These are phyloP conservation scores for Dendrobium officinale DNA, from an alignment of 106 monocot genomes.

Conservation along the genomic window DNA sequence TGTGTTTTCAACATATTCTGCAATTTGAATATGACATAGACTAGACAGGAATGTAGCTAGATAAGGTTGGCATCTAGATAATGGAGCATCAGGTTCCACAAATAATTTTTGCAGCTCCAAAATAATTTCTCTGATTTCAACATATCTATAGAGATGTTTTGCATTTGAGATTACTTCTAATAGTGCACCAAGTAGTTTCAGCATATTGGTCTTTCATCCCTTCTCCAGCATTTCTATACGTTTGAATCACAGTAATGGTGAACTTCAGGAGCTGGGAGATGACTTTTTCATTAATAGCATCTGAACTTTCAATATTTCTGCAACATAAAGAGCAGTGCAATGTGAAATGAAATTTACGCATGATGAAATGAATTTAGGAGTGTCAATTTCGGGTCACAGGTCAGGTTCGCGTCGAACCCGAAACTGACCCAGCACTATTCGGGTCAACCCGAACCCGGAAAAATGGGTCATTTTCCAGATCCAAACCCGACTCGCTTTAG, in stretches of 20 bases:
- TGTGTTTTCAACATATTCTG: constrained; percentile 35
- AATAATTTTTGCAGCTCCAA: constrained; percentile 51
- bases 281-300: constrained; percentile 33
- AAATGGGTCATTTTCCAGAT: too few relatives aligned
- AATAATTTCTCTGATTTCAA: constrained; percentile 45
- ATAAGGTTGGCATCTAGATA: constrained; percentile 47
- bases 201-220: constrained; percentile 26
- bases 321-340: constrained; percentile 7
- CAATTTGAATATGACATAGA: constrained; percentile 56
- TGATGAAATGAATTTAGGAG: not conserved
- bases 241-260: constrained; percentile 38
- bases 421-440: too few relatives aligned
- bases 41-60: constrained; percentile 69
- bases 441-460: too few relatives aligned
- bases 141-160: constrained; percentile 40
- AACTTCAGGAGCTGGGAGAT: constrained; percentile 44
- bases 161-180: constrained; percentile 52
- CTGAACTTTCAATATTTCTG: constrained; percentile 49
- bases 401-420: too few relatives aligned
- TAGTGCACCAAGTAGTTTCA: constrained; percentile 36
- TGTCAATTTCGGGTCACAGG: too few relatives aligned
- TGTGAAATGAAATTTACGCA: not conserved
- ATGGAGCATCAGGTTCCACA: constrained; percentile 13
- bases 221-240: constrained; percentile 27
- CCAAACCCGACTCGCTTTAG: too few relatives aligned